These are phyloP conservation scores for Arxiozyma heterogenica DNA, from an alignment of 1,139 yeast genomes.

Conservation along the genomic window DNA sequence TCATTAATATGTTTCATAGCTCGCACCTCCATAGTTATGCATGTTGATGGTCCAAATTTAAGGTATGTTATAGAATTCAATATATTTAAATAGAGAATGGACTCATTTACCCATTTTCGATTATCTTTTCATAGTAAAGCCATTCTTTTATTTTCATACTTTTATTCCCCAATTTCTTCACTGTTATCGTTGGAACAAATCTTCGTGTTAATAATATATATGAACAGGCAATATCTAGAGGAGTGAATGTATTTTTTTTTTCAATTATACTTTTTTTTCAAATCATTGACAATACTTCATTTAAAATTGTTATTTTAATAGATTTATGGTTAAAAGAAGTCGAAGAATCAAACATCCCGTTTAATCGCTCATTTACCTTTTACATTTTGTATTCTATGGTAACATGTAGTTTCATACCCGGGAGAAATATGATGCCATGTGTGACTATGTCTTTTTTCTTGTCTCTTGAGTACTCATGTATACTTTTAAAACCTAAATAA, in stretches of 20 bases:
- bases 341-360: slow-evolving; percentile 29
- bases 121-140: background rate
- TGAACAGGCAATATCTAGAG: background rate
- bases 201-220: background rate
- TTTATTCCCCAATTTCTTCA: background rate
- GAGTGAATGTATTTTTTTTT: background rate
- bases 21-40: slow-evolving; percentile 27
- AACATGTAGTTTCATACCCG: slow-evolving; percentile 33
- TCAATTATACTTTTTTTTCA: too few species aligned
- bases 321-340: slow-evolving; percentile 15
- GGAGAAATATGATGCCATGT: slow-evolving; percentile 23
- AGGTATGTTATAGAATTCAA: slow-evolving; percentile 8
- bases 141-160: background rate
- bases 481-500: too few species aligned
- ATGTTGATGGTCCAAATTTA: slow-evolving; percentile 9
- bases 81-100: background rate
- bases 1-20: slow-evolving; percentile 13
- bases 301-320: background rate
- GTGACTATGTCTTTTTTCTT: background rate
- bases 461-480: background rate
- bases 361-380: slow-evolving; percentile 33
- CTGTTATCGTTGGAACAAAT: background rate
- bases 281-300: background rate
- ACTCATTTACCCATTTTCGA: background rate
- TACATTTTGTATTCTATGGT: slow-evolving; percentile 16